phyloP scores from a whole-genome alignment of 768 basidiomycete species.

The Paxillus rubicundulus region DNA sequence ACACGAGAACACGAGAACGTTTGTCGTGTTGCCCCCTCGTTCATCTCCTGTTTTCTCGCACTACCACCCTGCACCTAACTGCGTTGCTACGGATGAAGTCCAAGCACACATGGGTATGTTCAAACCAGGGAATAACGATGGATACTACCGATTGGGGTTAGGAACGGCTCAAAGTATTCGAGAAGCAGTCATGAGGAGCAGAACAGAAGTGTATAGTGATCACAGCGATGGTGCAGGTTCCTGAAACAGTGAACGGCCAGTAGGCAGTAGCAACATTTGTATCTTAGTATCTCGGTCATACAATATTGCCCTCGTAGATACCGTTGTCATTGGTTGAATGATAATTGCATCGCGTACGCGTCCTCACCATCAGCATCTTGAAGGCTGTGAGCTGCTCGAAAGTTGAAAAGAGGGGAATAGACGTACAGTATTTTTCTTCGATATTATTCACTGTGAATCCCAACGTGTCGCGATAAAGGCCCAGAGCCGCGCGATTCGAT shows the following conservation, averaged over 20 bases:
- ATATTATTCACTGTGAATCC: conserved; percentile 86
- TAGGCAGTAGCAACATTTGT: conserved; percentile 3
- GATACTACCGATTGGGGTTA: conserved; percentile 85
- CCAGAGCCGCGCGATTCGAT: conserved; percentile 91
- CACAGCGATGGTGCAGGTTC: not conserved
- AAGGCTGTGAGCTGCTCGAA: conserved; percentile 8
- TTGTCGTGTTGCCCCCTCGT: conserved; percentile 67
- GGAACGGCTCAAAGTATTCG: conserved; percentile 59
- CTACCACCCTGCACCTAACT: conserved; percentile 68
- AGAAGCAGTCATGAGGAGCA: conserved; percentile 43
- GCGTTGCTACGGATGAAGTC: conserved; percentile 69
- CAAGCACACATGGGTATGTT: conserved; percentile 92
- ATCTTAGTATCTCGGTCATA: conserved; percentile 9
- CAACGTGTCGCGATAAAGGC: conserved; percentile 82
- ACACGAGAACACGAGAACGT: conserved; percentile 61
- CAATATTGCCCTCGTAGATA: not conserved
- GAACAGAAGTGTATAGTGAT: not conserved
- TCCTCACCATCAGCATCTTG: conserved; percentile 94
- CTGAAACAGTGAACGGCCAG: not conserved
- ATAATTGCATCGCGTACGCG: conserved; percentile 86
- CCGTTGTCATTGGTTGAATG: conserved; percentile 39
- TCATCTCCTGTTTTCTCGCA: conserved; percentile 45
- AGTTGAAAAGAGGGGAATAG: not conserved
- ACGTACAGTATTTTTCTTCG: conserved; percentile 90
- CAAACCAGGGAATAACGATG: conserved; percentile 74